Conservation (phyloP, 305 asterid genomes). For the Fraxinus ornus region DNA sequence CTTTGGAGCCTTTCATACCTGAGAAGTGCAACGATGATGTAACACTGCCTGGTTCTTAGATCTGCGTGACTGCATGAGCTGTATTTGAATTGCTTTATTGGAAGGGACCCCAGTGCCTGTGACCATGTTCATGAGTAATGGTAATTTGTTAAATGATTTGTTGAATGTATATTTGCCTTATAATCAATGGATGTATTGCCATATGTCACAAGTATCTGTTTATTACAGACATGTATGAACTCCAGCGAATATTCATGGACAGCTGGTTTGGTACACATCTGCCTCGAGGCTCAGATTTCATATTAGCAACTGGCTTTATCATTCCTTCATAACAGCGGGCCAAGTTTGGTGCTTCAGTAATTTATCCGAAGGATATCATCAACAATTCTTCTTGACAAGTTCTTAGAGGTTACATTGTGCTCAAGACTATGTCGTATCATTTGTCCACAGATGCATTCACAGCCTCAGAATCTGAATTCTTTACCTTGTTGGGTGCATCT, state of each 20-base stretch:
- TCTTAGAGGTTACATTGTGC: neutral
- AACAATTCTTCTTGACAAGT: neutral
- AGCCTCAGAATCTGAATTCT: neutral
- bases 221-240: neutral
- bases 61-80: neutral
- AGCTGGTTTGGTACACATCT: neutral
- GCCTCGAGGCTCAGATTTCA: neutral
- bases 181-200: conserved; percentile 1
- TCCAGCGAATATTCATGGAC: conserved; percentile 1
- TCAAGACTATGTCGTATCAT: neutral
- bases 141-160: conserved; percentile 21
- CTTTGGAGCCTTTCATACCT: conserved; percentile 70
- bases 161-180: neutral
- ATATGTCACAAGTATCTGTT: neutral
- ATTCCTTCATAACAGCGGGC: neutral
- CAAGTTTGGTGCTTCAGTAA: conserved; percentile 2
- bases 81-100: neutral
- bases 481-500: neutral
- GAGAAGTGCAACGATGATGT: conserved; percentile 20
- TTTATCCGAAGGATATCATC: neutral
- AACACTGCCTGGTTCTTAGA: conserved; percentile 24
- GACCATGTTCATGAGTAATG: neutral
- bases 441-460: neutral
- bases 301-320: conserved; percentile 12
- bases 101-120: conserved; percentile 3